Percentiles rank a stretch among this genome's conserved stretches.
These are phyloP conservation scores for Intubia oerlemansii DNA, from an alignment of 2,329 filamentous ascomycete species.

Conservation along the genomic window DNA sequence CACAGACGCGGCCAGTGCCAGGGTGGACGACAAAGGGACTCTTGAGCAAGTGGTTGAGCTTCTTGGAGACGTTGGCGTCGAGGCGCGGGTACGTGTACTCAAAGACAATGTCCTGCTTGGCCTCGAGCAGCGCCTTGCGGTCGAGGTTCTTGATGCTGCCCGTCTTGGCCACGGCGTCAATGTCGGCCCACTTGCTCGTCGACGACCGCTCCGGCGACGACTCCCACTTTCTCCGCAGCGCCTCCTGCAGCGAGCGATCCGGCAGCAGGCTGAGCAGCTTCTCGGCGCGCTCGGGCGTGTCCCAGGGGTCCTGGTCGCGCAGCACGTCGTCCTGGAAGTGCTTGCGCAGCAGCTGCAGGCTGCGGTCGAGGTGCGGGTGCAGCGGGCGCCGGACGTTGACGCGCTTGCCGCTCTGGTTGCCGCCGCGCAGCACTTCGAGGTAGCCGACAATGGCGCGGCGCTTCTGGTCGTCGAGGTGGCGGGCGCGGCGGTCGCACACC, in stretches of 20 bases:
- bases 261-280: conserved; percentile 71
- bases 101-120: conserved; percentile 87
- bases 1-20: conserved; percentile 81
- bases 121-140: conserved; percentile 52
- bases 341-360: conserved; percentile 61
- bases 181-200: conserved; percentile 78
- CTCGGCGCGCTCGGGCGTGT: conserved; percentile 44
- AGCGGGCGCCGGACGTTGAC: conserved; percentile 69
- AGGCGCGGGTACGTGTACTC: conserved; percentile 97
- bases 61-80: conserved; percentile 93
- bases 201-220: conserved; percentile 59
- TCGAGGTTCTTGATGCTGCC: conserved; percentile 55
- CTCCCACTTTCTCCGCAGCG: conserved; percentile 78
- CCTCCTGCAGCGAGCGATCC: conserved; percentile 54
- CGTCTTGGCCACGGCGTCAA: conserved; percentile 63
- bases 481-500: conserved; percentile 82
- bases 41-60: conserved; percentile 94
- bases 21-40: conserved; percentile 93
- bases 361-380: conserved; percentile 78
- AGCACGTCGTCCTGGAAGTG: conserved; percentile 76
- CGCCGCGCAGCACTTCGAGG: conserved; percentile 74
- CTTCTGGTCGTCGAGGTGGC: conserved; percentile 68
- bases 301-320: conserved; percentile 70
- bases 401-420: conserved; percentile 66
- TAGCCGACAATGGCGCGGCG: conserved; percentile 73